Evolutionary conservation across 768 basidiomycete genomes (phyloP).

Genomic region (Tylopilus felleus): DNA sequence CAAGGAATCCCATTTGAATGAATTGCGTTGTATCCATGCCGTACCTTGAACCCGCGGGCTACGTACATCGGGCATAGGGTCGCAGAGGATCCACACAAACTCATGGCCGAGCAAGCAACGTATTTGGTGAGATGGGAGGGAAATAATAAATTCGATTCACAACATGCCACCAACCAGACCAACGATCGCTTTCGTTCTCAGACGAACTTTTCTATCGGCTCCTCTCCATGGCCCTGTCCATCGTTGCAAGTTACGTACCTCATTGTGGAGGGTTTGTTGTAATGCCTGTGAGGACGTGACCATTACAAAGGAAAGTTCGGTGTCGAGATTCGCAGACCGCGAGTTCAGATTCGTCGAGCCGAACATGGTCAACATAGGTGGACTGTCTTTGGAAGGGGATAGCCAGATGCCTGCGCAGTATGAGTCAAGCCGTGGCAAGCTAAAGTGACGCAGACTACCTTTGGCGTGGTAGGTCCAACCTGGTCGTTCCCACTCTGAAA

Average conservation of each 20-base stretch:
- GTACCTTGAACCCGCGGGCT: not conserved
- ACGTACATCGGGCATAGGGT: not conserved
- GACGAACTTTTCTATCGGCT: constrained; percentile 51
- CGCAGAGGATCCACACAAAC: not conserved
- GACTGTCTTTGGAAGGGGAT: constrained; percentile 49
- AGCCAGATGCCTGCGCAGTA: constrained; percentile 72
- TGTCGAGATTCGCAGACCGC: constrained; percentile 85
- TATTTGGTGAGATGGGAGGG: constrained; percentile 9
- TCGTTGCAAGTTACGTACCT: constrained; percentile 49
- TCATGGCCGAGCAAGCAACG: not conserved
- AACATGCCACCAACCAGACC: constrained; percentile 68
- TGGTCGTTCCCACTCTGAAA: constrained; percentile 82
- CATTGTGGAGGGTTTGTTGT: constrained; percentile 47
- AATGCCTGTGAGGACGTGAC: constrained; percentile 57
- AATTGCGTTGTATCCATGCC: not conserved
- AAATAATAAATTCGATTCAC: constrained; percentile 28
- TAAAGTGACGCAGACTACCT: constrained; percentile 45
- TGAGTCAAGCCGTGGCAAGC: not conserved
- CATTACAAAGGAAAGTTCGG: constrained; percentile 87
- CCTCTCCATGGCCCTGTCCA: constrained; percentile 61
- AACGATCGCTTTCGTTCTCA: constrained; percentile 62
- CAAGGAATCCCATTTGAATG: not conserved
- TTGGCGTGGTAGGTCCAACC: constrained; percentile 99
- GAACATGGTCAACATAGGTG: constrained; percentile 76
- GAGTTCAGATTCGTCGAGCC: constrained; percentile 95